A percentile compares a stretch with the other conserved stretches of the same genome.
Conservation (phyloP, 768 basidiomycete genomes). For the Harrya chromipes region DNA sequence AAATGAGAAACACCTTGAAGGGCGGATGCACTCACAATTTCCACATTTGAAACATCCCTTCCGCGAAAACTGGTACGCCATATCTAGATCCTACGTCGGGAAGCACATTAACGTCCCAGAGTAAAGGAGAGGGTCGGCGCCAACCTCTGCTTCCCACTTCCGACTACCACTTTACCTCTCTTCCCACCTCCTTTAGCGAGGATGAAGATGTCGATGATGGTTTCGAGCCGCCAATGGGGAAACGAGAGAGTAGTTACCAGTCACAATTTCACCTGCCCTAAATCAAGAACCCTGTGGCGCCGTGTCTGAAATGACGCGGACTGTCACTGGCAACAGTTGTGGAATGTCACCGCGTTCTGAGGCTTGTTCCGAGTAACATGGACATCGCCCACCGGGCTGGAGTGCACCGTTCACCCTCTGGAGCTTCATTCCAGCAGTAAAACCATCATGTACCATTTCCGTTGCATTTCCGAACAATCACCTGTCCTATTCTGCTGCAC, state of each 20-base stretch:
- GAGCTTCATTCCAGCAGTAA: conserved; percentile 21
- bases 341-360: conserved; percentile 9
- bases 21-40: conserved; percentile 59
- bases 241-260: conserved; percentile 2
- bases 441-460: conserved; percentile 23
- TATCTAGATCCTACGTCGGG: conserved; percentile 42
- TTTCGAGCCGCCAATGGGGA: conserved; percentile 19
- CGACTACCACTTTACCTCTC: conserved; percentile 61
- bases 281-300: conserved; percentile 32
- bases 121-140: conserved; percentile 2
- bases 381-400: conserved; percentile 8
- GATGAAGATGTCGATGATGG: conserved; percentile 43
- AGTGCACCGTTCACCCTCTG: conserved; percentile 9
- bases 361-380: conserved; percentile 10
- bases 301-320: conserved; percentile 8
- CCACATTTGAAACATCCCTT: conserved; percentile 95
- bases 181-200: conserved; percentile 65
- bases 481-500: conserved; percentile 18
- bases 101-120: conserved; percentile 17
- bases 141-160: conserved; percentile 74
- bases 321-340: too few species aligned
- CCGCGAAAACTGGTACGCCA: conserved; percentile 82
- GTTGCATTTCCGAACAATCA: conserved; percentile 21
- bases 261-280: conserved; percentile 32
- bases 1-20: conserved; percentile 9